Percentiles rank a stretch among this genome's conserved stretches.
These are phyloP conservation scores for Niebla homalea DNA, from an alignment of 495 filamentous ascomycete species.

Conservation along the genomic window DNA sequence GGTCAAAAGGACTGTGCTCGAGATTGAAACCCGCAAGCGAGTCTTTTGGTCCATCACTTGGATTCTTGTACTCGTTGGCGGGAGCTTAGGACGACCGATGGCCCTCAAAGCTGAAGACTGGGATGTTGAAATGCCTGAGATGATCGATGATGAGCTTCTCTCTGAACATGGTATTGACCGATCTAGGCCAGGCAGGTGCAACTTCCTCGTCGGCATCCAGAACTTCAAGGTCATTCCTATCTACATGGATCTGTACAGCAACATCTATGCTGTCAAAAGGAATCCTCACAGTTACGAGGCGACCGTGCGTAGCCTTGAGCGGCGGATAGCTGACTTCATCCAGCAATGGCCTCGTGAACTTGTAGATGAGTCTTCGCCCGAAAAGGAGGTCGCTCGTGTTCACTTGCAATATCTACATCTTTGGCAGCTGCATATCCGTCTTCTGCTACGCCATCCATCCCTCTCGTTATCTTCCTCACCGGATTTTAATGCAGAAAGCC, in stretches of 20 bases:
- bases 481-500: conserved; percentile 49
- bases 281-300: conserved; percentile 45
- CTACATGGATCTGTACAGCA: conserved; percentile 56
- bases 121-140: conserved; percentile 60
- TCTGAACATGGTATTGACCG: conserved; percentile 30
- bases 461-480: conserved; percentile 47
- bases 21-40: conserved; percentile 63
- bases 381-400: conserved; percentile 36
- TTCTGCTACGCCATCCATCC: conserved; percentile 57
- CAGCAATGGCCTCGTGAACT: conserved; percentile 45
- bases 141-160: conserved; percentile 48
- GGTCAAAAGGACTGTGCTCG: conserved; percentile 34
- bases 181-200: conserved; percentile 42
- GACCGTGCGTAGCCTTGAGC: conserved; percentile 49
- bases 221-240: conserved; percentile 46
- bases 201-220: conserved; percentile 48
- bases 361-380: conserved; percentile 25
- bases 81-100: conserved; percentile 66
- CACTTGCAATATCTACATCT: conserved; percentile 34
- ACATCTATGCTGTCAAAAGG: conserved; percentile 51
- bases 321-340: conserved; percentile 40
- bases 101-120: conserved; percentile 54
- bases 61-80: conserved; percentile 50
- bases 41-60: conserved; percentile 58
- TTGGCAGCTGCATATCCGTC: conserved; percentile 32